A percentile compares a stretch with the other conserved stretches of the same genome.
phyloP scores from a whole-genome alignment of 2,329 filamentous ascomycete species.

The Venturia oleaginea region DNA sequence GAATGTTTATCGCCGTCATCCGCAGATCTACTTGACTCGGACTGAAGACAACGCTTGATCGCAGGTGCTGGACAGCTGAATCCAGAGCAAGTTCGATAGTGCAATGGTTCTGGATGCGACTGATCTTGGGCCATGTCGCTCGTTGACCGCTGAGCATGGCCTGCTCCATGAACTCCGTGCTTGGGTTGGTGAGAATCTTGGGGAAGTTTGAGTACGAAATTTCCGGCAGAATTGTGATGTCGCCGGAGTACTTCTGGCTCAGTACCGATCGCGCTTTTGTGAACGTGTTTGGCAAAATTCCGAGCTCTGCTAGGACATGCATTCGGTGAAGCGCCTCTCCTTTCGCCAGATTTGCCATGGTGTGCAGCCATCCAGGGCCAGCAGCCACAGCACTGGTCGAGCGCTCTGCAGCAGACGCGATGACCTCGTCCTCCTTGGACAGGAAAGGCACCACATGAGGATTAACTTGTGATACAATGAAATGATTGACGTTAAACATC shows the following conservation, averaged over 20 bases:
- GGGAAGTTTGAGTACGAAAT: constrained; percentile 67
- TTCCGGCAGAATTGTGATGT: constrained; percentile 87
- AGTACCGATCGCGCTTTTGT: constrained; percentile 74
- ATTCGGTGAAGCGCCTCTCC: constrained; percentile 74
- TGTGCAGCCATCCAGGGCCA: constrained; percentile 50
- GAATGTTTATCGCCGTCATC: constrained; percentile 16
- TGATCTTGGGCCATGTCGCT: constrained; percentile 86
- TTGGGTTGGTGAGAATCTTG: constrained; percentile 73
- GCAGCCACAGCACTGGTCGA: constrained; percentile 29
- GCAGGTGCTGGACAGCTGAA: constrained; percentile 58
- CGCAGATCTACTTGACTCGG: constrained; percentile 45
- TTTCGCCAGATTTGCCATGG: constrained; percentile 62
- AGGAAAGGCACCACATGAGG: constrained; percentile 87
- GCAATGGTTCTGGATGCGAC: constrained; percentile 75
- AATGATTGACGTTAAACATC: constrained; percentile 98
- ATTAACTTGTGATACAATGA: constrained; percentile 95
- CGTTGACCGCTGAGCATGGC: constrained; percentile 70
- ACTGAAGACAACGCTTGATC: constrained; percentile 60
- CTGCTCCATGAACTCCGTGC: constrained; percentile 73
- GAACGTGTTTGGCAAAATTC: constrained; percentile 67
- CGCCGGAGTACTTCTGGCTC: constrained; percentile 84
- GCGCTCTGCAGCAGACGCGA: constrained; percentile 26
- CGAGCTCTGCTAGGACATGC: constrained; percentile 70
- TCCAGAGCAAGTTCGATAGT: constrained; percentile 83
- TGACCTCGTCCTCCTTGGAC: constrained; percentile 53